phyloP scores from a whole-genome alignment of 345 rosid species.

The Eucalyptus pumila region DNA sequence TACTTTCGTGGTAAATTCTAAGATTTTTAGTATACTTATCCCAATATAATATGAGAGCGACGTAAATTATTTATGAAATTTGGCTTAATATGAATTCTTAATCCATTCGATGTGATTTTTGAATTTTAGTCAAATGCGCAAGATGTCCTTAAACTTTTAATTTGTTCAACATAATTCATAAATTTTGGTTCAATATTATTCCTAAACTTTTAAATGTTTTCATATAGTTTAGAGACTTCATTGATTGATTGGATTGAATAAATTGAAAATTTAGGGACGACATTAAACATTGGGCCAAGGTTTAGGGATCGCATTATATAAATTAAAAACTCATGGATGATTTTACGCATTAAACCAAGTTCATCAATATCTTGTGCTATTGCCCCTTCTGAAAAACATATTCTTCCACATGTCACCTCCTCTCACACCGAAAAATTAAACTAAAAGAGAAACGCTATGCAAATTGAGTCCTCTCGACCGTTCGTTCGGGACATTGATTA shows the following conservation, averaged over 20 bases:
- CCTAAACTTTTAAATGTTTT: background rate
- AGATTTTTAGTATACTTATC: accelerated
- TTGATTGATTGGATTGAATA: background rate
- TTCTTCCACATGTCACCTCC: accelerated
- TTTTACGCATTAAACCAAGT: accelerated
- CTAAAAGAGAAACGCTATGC: background rate
- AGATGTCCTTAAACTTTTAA: too few species aligned
- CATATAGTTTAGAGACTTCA: accelerated
- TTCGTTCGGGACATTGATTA: background rate
- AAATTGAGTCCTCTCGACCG: accelerated
- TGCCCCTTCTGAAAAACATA: accelerated
- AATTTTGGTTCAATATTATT: background rate
- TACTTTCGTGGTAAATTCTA: accelerated
- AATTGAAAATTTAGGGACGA: background rate
- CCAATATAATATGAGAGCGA: too few species aligned
- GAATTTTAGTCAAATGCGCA: accelerated
- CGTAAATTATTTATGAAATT: too few species aligned
- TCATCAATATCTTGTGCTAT: background rate
- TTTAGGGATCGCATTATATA: accelerated
- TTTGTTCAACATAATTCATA: background rate
- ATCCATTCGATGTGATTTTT: background rate
- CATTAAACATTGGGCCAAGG: accelerated
- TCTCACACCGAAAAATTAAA: background rate
- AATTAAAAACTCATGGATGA: background rate
- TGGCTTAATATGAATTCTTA: too few species aligned